Evolutionary conservation across 768 basidiomycete species (phyloP), one percentile per base, ranked within the genome.

Genomic region (Podaxis sp.): DNA sequence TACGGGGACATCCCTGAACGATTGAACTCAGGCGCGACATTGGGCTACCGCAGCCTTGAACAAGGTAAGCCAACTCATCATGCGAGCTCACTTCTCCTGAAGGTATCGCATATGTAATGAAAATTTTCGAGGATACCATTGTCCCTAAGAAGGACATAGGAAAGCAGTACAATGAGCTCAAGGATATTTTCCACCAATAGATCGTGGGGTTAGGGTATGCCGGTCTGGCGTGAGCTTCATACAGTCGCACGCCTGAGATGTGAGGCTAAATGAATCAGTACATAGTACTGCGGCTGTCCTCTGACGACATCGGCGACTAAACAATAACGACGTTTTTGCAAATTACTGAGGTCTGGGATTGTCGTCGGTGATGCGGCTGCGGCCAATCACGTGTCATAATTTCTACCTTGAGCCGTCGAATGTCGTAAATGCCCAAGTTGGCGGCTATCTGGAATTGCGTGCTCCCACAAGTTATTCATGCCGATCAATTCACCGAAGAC

Each of bases 261-360:
- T 27, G 27, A 27, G 27, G 27, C 27, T 27, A 27, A 27, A 27
- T 27, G 27, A 27, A 27, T 27, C 27, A 7, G 27, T 27, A 27
- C 27, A 5, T 41, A 4, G 15, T 11, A 25, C 24, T 25, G 25
- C 25, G 27, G 4, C 13, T 13, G 7, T 4, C 22, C 50, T 51
- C 22, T 22, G 25, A 51, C 50, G 51, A 25, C 24, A 52, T 33
- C 51, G 29, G 51, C 29, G 22, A 57, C 24, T 24, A 57, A 41
- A 33, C 55, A 24, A 24, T 57, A 25, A n/a, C 17, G 38, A n/a
- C 22, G 55, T 24, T 24, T 24, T 25, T 27, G 19, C 55, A 22
- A 37, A 27, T 57, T 53, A 53, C 51, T 53, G 51, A 53, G 51
- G 51, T 53, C 51, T 25, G 17, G 51, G 51, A 53, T 29, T 33